Conservation (phyloP, 768 basidiomycete genomes). For the Daedaleopsis nitida region DNA sequence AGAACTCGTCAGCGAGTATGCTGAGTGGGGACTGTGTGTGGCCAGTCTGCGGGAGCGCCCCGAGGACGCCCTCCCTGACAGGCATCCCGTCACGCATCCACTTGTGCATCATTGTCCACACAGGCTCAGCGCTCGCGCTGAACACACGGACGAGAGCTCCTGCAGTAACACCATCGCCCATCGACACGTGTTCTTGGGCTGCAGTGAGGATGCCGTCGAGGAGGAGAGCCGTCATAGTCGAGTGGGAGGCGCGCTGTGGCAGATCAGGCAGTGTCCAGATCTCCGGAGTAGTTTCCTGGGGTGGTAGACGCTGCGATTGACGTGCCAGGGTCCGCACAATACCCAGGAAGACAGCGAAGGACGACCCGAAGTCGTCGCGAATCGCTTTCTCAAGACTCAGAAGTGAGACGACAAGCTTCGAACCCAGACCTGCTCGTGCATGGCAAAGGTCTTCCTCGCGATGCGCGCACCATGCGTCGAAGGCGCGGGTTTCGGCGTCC, state of each 20-base stretch:
- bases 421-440: slow-evolving; percentile 51
- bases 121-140: slow-evolving; percentile 61
- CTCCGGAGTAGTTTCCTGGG: slow-evolving; percentile 29
- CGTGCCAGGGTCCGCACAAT: slow-evolving; percentile 42
- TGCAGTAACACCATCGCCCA: slow-evolving; percentile 57
- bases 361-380: slow-evolving; percentile 55
- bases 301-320: slow-evolving; percentile 25
- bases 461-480: slow-evolving; percentile 72
- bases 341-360: slow-evolving; percentile 57
- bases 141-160: slow-evolving; percentile 65
- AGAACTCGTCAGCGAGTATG: slow-evolving; percentile 71
- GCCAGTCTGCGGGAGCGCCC: neutral
- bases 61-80: slow-evolving; percentile 25
- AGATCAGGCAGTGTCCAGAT: slow-evolving; percentile 45
- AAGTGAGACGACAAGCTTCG: slow-evolving; percentile 59
- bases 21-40: neutral
- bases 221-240: slow-evolving; percentile 55
- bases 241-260: slow-evolving; percentile 46
- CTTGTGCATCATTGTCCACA: slow-evolving; percentile 70
- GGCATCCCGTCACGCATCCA: slow-evolving; percentile 81
- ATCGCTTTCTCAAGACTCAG: slow-evolving; percentile 64
- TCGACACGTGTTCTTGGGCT: slow-evolving; percentile 59
- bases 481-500: slow-evolving; percentile 53
- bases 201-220: slow-evolving; percentile 63
- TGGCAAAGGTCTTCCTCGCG: slow-evolving; percentile 68